Percentiles rank a stretch among this genome's conserved stretches.
phyloP scores from a whole-genome alignment of 192 early-diverging fungal species.

The Radiomyces spectabilis region DNA sequence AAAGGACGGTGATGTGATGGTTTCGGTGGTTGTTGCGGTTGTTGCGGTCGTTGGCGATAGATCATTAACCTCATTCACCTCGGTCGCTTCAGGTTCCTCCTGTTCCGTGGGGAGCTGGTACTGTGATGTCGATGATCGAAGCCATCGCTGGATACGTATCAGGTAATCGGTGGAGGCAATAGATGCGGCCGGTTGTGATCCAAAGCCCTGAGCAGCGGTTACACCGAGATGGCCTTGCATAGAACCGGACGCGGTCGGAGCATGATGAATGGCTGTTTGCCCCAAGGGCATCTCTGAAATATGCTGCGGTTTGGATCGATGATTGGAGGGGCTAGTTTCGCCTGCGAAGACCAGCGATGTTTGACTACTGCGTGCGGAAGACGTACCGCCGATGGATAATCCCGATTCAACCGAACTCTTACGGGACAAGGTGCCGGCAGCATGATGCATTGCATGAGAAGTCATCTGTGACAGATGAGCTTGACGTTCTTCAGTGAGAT shows the following conservation, averaged over 20 bases:
- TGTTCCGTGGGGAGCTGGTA: background rate
- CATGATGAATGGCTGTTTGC: background rate
- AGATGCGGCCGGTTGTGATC: constrained; percentile 12
- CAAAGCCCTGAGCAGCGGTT: too few relatives aligned
- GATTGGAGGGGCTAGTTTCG: background rate
- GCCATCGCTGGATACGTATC: constrained; percentile 20
- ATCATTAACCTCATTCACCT: background rate
- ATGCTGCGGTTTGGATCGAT: background rate
- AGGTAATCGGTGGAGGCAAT: constrained; percentile 13
- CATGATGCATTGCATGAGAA: background rate
- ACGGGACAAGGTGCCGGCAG: constrained; percentile 3
- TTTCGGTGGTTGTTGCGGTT: background rate
- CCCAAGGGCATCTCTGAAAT: constrained; percentile 1
- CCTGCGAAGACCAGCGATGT: constrained; percentile 8
- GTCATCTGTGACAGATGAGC: background rate
- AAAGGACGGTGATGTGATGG: too few relatives aligned
- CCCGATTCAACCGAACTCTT: constrained; percentile 13
- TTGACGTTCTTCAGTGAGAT: constrained; percentile 61
- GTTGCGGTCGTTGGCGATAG: background rate
- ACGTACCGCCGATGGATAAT: constrained; percentile 4
- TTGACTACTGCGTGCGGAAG: constrained; percentile 13
- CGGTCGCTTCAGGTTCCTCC: background rate
- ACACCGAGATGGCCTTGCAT: too few relatives aligned
- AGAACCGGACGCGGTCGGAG: background rate
- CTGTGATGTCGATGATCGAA: constrained; percentile 15